Conservation (phyloP, 2,329 filamentous ascomycete genomes). For the Dactylellina drechsleri region DNA sequence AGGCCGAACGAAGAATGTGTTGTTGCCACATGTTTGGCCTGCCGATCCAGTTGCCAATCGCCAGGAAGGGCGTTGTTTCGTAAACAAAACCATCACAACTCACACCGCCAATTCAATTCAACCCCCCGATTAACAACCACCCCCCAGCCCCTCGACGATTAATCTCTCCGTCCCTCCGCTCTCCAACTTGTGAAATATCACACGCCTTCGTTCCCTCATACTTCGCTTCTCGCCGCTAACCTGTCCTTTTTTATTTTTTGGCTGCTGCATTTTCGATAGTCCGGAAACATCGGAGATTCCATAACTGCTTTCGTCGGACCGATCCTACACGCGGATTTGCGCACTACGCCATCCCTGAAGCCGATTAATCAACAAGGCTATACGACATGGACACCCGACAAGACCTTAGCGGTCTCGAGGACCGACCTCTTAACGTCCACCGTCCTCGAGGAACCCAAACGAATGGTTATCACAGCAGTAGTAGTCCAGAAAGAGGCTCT, state of each 20-base stretch:
- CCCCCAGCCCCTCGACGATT: slow-evolving; percentile 2
- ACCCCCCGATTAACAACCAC: slow-evolving; percentile 3
- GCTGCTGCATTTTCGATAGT: slow-evolving; percentile 17
- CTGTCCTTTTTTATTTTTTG: not conserved
- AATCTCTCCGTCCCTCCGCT: slow-evolving; percentile 18
- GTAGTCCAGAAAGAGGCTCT: slow-evolving; percentile 46
- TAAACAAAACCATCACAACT: slow-evolving; percentile 11
- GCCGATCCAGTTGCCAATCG: not conserved
- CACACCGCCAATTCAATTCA: slow-evolving; percentile 3
- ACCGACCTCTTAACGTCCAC: slow-evolving; percentile 49
- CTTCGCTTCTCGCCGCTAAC: not conserved
- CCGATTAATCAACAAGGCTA: slow-evolving; percentile 14
- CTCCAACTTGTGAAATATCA: not conserved
- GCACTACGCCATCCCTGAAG: slow-evolving; percentile 16
- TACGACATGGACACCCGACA: slow-evolving; percentile 43
- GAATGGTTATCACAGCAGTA: slow-evolving; percentile 52
- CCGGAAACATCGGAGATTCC: slow-evolving; percentile 32
- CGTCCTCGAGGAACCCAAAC: slow-evolving; percentile 30
- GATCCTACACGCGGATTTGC: slow-evolving; percentile 18
- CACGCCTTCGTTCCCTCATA: not conserved
- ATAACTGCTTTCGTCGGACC: slow-evolving; percentile 37
- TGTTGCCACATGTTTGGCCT: not conserved
- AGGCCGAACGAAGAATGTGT: slow-evolving; percentile 11
- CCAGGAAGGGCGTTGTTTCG: slow-evolving; percentile 9
- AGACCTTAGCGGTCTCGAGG: slow-evolving; percentile 42